These are phyloP conservation scores for Nannochloropsis gaditana DNA, from an alignment of 108 stramenopile species.

Conservation along the genomic window DNA sequence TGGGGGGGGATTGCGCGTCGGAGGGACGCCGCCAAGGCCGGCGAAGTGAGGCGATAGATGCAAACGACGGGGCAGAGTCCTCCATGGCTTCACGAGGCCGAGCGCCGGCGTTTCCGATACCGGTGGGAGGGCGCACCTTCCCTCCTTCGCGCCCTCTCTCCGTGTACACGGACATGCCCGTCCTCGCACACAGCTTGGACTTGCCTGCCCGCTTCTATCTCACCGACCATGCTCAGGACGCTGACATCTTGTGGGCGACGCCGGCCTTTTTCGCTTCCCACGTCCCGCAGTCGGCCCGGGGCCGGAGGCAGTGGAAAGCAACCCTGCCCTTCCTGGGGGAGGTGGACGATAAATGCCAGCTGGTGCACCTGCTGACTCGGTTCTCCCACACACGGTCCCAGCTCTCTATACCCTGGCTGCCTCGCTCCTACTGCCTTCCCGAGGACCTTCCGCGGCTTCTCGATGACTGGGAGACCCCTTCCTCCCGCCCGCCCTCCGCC, in stretches of 20 bases:
- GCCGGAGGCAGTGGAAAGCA: background rate
- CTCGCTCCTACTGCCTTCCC: constrained; percentile 11
- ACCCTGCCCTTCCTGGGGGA: background rate
- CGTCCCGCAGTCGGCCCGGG: background rate
- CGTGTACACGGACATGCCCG: background rate
- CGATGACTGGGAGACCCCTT: background rate
- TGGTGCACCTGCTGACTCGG: background rate
- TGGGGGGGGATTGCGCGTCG: no score
- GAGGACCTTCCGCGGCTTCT: background rate
- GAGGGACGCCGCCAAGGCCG: background rate
- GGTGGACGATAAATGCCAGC: background rate
- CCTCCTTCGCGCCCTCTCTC: background rate
- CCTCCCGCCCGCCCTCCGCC: background rate
- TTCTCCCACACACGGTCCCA: background rate
- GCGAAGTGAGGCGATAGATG: background rate
- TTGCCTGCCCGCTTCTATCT: background rate
- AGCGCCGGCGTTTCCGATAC: background rate
- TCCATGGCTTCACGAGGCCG: background rate
- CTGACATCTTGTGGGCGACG: constrained; percentile 6
- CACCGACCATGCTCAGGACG: background rate
- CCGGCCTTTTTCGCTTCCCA: background rate
- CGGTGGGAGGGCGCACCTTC: background rate
- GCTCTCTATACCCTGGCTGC: background rate
- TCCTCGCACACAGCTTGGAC: background rate
- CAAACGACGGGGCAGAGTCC: background rate